Evolutionary conservation across 495 filamentous ascomycete species (phyloP).

Genomic region (Coniosporium apollinis): DNA sequence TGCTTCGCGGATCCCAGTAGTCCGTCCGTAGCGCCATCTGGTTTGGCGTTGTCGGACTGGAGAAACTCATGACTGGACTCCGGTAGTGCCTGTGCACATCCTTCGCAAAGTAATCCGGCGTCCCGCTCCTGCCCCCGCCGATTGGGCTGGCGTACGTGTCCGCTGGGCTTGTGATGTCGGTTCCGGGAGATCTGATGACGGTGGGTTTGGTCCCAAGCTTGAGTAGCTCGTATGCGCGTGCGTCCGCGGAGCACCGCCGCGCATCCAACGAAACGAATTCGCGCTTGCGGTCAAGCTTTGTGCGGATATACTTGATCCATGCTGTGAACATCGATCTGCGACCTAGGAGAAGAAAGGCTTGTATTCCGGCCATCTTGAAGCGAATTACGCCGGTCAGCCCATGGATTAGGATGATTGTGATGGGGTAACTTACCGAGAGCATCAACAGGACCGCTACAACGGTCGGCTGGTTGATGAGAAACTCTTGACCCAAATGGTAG

Average conservation of each 20-base stretch:
- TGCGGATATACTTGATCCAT: slow-evolving; percentile 53
- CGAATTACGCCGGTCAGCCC: slow-evolving; percentile 7
- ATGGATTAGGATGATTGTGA: background rate
- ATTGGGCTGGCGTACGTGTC: slow-evolving; percentile 14
- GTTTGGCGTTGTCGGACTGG: slow-evolving; percentile 36
- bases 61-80: slow-evolving; percentile 43
- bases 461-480: slow-evolving; percentile 57
- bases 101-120: slow-evolving; percentile 28
- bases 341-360: slow-evolving; percentile 64
- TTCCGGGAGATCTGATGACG: slow-evolving; percentile 32
- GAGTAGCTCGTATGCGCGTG: slow-evolving; percentile 73
- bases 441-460: slow-evolving; percentile 68
- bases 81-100: slow-evolving; percentile 34
- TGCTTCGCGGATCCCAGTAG: slow-evolving; percentile 25
- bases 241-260: slow-evolving; percentile 41
- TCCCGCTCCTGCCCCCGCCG: slow-evolving; percentile 21
- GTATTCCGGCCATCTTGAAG: slow-evolving; percentile 59
- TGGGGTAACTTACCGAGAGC: slow-evolving; percentile 42
- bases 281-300: slow-evolving; percentile 27
- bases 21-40: slow-evolving; percentile 6
- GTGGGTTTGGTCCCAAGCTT: slow-evolving; percentile 20
- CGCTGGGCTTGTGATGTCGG: slow-evolving; percentile 24
- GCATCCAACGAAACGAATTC: slow-evolving; percentile 89
- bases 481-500: slow-evolving; percentile 32
- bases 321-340: slow-evolving; percentile 68